phyloP scores from a whole-genome alignment of 2,329 filamentous ascomycete species.

The Cladosporium sp. region DNA sequence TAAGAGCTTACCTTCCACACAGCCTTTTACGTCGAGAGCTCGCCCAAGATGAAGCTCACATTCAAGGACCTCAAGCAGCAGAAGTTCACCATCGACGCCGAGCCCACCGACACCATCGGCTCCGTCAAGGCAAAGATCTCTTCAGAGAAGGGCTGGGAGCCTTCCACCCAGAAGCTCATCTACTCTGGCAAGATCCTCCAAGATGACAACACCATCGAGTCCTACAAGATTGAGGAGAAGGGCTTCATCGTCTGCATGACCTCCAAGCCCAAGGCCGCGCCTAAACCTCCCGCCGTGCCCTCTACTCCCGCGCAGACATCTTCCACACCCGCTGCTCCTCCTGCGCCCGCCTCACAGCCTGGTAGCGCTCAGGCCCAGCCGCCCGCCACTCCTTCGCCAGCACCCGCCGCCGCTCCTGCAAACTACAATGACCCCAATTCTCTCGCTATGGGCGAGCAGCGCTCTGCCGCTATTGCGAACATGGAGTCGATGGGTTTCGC shows the following conservation, averaged over 20 bases:
- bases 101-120: slow-evolving; percentile 85
- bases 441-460: slow-evolving; percentile 80
- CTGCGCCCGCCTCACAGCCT: slow-evolving; percentile 57
- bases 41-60: slow-evolving; percentile 59
- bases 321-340: slow-evolving; percentile 34
- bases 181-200: slow-evolving; percentile 99
- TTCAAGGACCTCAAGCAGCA: slow-evolving; percentile 96
- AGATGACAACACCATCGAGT: slow-evolving; percentile 93
- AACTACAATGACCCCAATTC: slow-evolving; percentile 69
- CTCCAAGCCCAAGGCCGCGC: slow-evolving; percentile 76
- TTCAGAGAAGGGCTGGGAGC: slow-evolving; percentile 90
- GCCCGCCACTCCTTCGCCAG: slow-evolving; percentile 48
- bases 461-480: slow-evolving; percentile 75
- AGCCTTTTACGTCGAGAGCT: not conserved
- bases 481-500: slow-evolving; percentile 99
- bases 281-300: slow-evolving; percentile 47
- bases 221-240: slow-evolving; percentile 99
- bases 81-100: slow-evolving; percentile 94
- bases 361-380: slow-evolving; percentile 48
- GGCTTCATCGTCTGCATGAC: slow-evolving; percentile 99
- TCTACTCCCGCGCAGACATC: slow-evolving; percentile 51
- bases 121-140: slow-evolving; percentile 89
- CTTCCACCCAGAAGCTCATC: slow-evolving; percentile 88
- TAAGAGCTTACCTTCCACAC: not conserved
- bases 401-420: slow-evolving; percentile 37